These are phyloP conservation scores for Polytrichum formosum DNA, from an alignment of 225 moss, liverwort and hornwort genomes.

Conservation along the genomic window DNA sequence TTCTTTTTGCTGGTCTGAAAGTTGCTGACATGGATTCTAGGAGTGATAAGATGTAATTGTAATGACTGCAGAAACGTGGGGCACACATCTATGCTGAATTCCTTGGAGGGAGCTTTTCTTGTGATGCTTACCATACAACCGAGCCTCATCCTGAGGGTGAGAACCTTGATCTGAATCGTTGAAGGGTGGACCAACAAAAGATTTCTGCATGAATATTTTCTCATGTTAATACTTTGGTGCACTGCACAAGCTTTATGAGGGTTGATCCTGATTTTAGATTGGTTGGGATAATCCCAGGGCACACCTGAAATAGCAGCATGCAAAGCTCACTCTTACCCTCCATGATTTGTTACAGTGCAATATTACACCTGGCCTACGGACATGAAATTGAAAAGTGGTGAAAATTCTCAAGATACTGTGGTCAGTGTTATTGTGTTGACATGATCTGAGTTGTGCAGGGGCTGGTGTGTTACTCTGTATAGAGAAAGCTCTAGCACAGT, in stretches of 20 bases:
- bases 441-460: slow-evolving; percentile 35
- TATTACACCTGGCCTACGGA: too few species aligned
- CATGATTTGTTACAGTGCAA: too few species aligned
- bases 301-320: neutral
- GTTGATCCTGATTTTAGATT: too few species aligned
- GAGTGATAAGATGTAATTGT: neutral
- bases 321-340: too few species aligned
- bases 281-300: neutral
- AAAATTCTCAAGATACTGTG: neutral
- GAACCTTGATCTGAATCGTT: neutral
- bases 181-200: too few species aligned
- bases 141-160: slow-evolving; percentile 91
- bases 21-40: neutral
- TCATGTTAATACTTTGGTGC: too few species aligned
- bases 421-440: too few species aligned
- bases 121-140: slow-evolving; percentile 95
- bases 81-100: slow-evolving; percentile 94
- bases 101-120: slow-evolving; percentile 88
- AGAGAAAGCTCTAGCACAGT: slow-evolving; percentile 81
- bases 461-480: slow-evolving; percentile 85
- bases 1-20: neutral
- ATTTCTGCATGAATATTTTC: too few species aligned
- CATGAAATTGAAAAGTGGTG: too few species aligned
- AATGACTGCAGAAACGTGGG: slow-evolving; percentile 62
- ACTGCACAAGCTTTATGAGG: too few species aligned